Evolutionary conservation across 768 basidiomycete genomes (phyloP), one percentile per base, ranked within the genome.

Genomic region (Leccinum variicolor): DNA sequence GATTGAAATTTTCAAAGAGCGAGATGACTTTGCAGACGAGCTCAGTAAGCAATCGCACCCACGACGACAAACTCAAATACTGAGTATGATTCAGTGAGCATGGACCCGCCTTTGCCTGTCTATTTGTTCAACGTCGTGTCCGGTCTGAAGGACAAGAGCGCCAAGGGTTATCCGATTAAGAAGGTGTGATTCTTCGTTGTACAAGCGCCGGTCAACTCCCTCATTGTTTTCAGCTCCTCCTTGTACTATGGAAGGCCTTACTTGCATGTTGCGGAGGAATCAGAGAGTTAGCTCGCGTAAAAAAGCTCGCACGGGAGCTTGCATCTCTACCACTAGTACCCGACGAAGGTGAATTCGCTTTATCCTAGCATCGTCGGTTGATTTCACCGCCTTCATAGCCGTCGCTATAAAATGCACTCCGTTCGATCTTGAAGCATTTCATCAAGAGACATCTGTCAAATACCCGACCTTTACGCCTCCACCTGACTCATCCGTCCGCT

Each of bases 81-180:
- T 58, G 46, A 70, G 34, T 50, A 39, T n/a, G 41, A 49, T 50
- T 53, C 61, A 98, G 96, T 99, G 95, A 90, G 89, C 63, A 80
- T 96, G 75, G 92, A 96, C 49, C 95, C 95, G 13, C 95, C 97
- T 13, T 76, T 98, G 21, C 95, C 96, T 1, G 86, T 96, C 7
- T 94, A 94, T 67, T 78, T 98, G 17, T 92, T 97, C 76, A 88
- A 89, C 54, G 82, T 94, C 49, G 87, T 98, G n/a, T 87, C 93
- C 23, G 86, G 87, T 43, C 76, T 98, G 43, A 86, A 92, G 63
- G 96, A 98, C 71, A 93, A 94, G 75, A 90, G 89, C 67, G 90
- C 93, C 2, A 94, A 92, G 68, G 92, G 92, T 6, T 99, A 97
- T 74, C 97, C 97, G 0, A 90, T 97, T 65, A 99, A 98, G 76